Evolutionary conservation across 305 asterid genomes (phyloP).

Genomic region (Fraxinus paxiana): DNA sequence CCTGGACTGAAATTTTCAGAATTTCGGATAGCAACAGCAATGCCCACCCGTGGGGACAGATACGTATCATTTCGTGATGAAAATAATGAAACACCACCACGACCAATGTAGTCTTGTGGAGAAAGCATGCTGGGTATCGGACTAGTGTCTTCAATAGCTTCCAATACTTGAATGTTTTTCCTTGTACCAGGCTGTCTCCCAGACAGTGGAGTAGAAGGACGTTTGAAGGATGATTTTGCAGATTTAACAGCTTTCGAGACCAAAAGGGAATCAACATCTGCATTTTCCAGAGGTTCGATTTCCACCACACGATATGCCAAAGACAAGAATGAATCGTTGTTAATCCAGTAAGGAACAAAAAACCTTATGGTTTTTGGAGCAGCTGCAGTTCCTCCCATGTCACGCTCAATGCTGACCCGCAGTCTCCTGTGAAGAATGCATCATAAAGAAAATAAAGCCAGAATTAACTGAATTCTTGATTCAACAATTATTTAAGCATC

Average conservation of each 20-base stretch:
- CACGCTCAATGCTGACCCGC: slow-evolving; percentile 94
- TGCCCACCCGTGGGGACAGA: slow-evolving; percentile 91
- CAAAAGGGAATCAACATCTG: slow-evolving; percentile 54
- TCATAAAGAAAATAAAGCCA: slow-evolving; percentile 23
- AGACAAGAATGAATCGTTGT: slow-evolving; percentile 67
- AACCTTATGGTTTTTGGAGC: slow-evolving; percentile 88
- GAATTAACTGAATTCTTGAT: slow-evolving; percentile 18
- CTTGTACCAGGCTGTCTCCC: slow-evolving; percentile 52
- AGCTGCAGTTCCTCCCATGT: slow-evolving; percentile 88
- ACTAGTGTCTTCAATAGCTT: slow-evolving; percentile 85
- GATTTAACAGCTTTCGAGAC: slow-evolving; percentile 66
- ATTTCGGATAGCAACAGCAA: slow-evolving; percentile 80
- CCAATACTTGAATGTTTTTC: slow-evolving; percentile 79
- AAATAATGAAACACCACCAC: slow-evolving; percentile 87
- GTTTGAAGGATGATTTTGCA: slow-evolving; percentile 59
- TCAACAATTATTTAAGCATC: not conserved
- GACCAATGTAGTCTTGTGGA: slow-evolving; percentile 95
- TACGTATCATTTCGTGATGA: slow-evolving; percentile 84
- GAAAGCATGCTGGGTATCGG: slow-evolving; percentile 97
- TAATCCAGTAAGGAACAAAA: slow-evolving; percentile 98
- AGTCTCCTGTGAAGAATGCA: slow-evolving; percentile 59
- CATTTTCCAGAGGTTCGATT: slow-evolving; percentile 72
- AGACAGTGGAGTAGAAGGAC: slow-evolving; percentile 50
- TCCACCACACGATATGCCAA: slow-evolving; percentile 92
- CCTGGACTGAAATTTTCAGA: slow-evolving; percentile 84